Evolutionary conservation across 805 yeast species (phyloP), one percentile per base, ranked within the genome.

Genomic region (Babjeviella inositovora): DNA sequence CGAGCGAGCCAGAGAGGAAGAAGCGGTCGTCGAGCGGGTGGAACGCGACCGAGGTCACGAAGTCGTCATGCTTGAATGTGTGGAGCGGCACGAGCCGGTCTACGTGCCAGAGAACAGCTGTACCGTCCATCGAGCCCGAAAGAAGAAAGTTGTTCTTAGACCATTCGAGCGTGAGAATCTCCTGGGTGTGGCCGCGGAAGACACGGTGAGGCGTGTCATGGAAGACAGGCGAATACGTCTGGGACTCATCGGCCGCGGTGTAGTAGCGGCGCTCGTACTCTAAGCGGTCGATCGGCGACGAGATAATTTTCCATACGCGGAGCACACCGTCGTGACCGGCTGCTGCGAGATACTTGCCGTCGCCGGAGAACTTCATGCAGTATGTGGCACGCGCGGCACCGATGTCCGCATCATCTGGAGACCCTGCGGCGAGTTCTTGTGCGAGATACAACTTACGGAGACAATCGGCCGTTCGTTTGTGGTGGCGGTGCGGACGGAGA

Each of bases 1-100:
- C 93, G 31, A 84, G 50, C 24, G 87, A 75, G 5, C 93, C 87
- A 32, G 84, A 71, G 3, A 76, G 42, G 42, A 85, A 81, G 40
- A 85, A 85, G 13, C 96, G 47, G 40, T 85, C 95, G 46, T 85
- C 96, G 2, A 52, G 51, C 1, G 90, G 92, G 38, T 80, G 93
- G 43, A 85, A 85, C 23, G 60, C 62, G 3, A 77, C 77, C 7
- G 73, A 55, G 0, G 94, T 76, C 3, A 82, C 93, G 43, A 81
- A 75, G 42, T 81, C 93, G n/a, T 70, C 62, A 39, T 81, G 85
- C 8, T 46, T 41, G 36, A 77, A 84, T 1, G 70, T 57, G 22
- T 74, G 61, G 10, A 85, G 49, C 24, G 81, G 69, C 9, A 53
- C 58, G 2, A 47, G 49, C 23, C 85, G 57, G 18, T 77, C 80